Evolutionary conservation across 176 grass and related monocot species (phyloP), one percentile per base, ranked within the genome.

Genomic region (Microstegium vimineum): DNA sequence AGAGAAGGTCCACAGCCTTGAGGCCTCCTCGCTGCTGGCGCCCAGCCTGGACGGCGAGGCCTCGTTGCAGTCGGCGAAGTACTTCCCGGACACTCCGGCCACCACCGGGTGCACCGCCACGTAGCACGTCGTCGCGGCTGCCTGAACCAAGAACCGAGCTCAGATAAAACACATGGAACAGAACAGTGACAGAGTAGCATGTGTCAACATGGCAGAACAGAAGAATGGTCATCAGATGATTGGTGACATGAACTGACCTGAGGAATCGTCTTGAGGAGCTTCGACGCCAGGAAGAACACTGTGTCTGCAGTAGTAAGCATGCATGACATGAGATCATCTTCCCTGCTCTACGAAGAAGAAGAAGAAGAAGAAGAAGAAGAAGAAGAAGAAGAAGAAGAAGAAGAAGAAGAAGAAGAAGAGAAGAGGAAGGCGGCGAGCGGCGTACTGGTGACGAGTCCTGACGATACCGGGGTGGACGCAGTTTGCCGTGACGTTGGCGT

Each of bases 381-480:
- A 33, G 3, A 8, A n/a, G n/a, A n/a, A n/a, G n/a, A 37, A 37
- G 1, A 6, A 49, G 1, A 5, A 16, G n/a, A n/a, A 1, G 5
- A 1, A 0, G 14, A 18, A 1, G 8, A 31, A 31, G 3, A 10
- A 41, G 23, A 6, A 68, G 23, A 47, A 33, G 3, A 8, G 32
- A 12, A 7, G 49, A 65, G n/a, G 17, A 34, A 3, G 30, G 30
- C 16, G 25, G 20, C 74, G 43, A 33, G 51, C 5, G 52, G 22
- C n/a, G 26, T 87, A 94, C 96, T 92, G 77, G 91, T 99, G 76
- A 94, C 23, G 67, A 98, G 96, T 99, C 54, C 96, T 75, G 77
- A 99, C 96, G 72, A 99, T 95, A 27, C 96, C 96, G 14, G 96
- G 96, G 82, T 99, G 96, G 76, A 99, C 96, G 80, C 96, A 99